Base-by-base conservation (phyloP, 371 early-diverging fungal species). In the Zopfochytrium polystomum region DNA sequence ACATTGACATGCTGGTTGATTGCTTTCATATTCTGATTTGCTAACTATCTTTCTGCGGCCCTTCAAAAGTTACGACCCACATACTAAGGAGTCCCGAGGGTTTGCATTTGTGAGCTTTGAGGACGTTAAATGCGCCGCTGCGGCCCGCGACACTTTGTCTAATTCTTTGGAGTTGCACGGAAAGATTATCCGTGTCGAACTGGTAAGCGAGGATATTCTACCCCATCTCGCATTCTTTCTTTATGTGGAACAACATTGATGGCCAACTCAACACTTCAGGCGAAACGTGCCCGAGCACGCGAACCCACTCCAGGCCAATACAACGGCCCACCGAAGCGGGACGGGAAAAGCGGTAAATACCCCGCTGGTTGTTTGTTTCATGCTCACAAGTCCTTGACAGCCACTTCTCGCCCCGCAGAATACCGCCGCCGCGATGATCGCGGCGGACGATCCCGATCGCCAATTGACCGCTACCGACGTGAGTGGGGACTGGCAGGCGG, bases 221-320 rank as follows among this genome's bases (percentile, higher is more conserved):
- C n/a, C n/a, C n/a, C n/a, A n/a, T n/a, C n/a, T 34, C 27, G 26
- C 2, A 26, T 31, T 51, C 26, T 31, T 9, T 4, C 20, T 27
- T 22, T n/a, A 33, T n/a, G 15, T 53, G 25, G 25, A 33, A 59
- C 32, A 13, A 11, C 11, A 33, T 26, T 27, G 13, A 33, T 33
- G 9, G 38, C 50, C 32, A 20, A 11, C 31, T 42, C 9, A 43
- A n/a, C n/a, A n/a, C n/a, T n/a, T n/a, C 72, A 81, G 83, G 91
- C 92, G 18, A 84, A 82, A 62, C 79, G 92, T 46, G 77, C 82
- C 26, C 74, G 85, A 52, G 86, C 91, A 22, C 79, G 92, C 60
- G 85, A 89, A 33, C 92, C 92, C 23, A 92, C 92, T 50, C 92
- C 92, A 55, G 92, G 92, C 47, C 85, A 84, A 47, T 92, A 92